Conservation (phyloP, 305 asterid genomes). For the Rubia peregrina region DNA sequence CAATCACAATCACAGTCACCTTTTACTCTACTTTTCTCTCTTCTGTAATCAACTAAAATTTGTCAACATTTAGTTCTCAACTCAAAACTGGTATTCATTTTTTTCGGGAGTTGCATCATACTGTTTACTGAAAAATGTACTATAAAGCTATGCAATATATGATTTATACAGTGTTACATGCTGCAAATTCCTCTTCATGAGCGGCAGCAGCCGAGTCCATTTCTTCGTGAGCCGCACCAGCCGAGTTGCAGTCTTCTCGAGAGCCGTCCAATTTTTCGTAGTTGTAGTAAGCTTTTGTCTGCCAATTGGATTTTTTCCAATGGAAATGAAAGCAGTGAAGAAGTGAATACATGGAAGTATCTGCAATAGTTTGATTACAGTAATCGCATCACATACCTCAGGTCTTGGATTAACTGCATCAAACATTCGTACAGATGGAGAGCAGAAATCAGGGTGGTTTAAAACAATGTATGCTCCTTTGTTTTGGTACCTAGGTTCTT, state of each 20-base stretch:
- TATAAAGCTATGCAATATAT: background rate
- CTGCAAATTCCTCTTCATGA: background rate
- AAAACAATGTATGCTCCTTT: slow-evolving; percentile 11
- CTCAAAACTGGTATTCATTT: no score
- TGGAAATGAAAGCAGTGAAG: background rate
- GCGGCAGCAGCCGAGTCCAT: slow-evolving; percentile 3
- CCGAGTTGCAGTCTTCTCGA: slow-evolving; percentile 5
- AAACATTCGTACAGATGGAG: slow-evolving; percentile 11
- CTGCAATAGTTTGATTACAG: background rate
- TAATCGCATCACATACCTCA: background rate
- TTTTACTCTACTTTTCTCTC: no score
- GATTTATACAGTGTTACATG: background rate
- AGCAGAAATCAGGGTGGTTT: slow-evolving; percentile 8
- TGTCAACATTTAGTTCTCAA: no score
- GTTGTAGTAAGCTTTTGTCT: slow-evolving; percentile 12
- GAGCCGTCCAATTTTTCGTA: background rate
- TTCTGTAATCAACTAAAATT: no score
- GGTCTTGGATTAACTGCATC: slow-evolving; percentile 13
- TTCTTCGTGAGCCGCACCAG: slow-evolving; percentile 7
- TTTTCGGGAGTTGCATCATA: no score
- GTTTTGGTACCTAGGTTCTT: slow-evolving; percentile 11
- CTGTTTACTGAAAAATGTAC: no score
- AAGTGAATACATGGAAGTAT: background rate
- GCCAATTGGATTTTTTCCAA: background rate
- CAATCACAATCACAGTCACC: no score